phyloP scores from a whole-genome alignment of 352 stramenopile genomes.

The Phytopythium aichiense region DNA sequence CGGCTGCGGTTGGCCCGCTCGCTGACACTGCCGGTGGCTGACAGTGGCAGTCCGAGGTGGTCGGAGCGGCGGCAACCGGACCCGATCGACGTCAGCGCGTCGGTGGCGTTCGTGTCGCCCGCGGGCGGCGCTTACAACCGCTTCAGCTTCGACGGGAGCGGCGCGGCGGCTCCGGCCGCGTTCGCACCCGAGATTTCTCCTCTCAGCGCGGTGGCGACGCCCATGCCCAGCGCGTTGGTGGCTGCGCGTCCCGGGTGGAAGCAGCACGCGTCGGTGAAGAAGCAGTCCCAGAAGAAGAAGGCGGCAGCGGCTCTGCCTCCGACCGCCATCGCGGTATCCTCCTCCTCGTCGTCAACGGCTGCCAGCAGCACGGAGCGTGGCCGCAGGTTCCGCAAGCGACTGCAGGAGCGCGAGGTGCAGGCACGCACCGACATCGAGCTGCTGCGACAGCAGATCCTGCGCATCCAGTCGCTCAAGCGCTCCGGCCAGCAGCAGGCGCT shows the following conservation, averaged over 20 bases:
- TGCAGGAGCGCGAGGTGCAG: constrained; percentile 7
- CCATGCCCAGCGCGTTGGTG: background rate
- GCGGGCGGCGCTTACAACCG: background rate
- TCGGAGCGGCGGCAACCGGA: background rate
- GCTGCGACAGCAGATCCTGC: constrained; percentile 8
- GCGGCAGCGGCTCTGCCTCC: background rate
- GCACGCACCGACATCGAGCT: constrained; percentile 7
- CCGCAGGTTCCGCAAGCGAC: constrained; percentile 6
- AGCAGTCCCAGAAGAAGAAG: background rate
- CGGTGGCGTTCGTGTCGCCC: background rate
- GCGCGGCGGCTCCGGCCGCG: background rate
- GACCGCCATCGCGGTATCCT: background rate
- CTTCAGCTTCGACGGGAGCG: background rate
- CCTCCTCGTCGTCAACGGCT: background rate
- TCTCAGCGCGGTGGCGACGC: background rate
- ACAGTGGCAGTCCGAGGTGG: too few species aligned
- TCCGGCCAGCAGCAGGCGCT: constrained; percentile 1
- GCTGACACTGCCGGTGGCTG: background rate
- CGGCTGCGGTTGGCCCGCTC: background rate
- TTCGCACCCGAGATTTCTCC: background rate
- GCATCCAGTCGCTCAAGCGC: constrained; percentile 1
- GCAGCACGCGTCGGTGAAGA: background rate
- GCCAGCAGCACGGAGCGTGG: constrained; percentile 7
- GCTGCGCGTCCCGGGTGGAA: background rate
- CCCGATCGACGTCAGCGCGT: background rate